Base-by-base conservation (phyloP, 2,329 filamentous ascomycete species). In the Xylaria sp. region DNA sequence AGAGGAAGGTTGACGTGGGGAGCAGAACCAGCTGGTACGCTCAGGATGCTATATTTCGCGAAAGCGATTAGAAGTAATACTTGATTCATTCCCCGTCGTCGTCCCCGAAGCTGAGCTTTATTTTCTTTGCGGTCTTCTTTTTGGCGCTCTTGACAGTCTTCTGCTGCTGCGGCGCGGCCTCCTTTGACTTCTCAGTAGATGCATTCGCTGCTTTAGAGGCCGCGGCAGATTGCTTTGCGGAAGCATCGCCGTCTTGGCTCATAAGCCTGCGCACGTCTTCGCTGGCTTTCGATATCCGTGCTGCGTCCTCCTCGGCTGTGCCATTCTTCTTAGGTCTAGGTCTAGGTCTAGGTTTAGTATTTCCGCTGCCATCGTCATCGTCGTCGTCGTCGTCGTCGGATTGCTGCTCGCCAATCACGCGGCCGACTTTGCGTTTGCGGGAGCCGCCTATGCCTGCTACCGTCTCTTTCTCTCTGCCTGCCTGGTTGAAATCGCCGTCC, bases 81-180 rank as follows among this genome's bases (percentile, higher is more conserved):
- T 23, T 43, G 40, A 17, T 63, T 72, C 68, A 70, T 25, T 72
- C 72, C 19, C 76, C 80, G 35, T 87, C 84, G 17, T 87, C 84
- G 23, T 89, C 84, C 25, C 85, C 85, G 72, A 90, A 90, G 74
- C 87, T 90, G 47, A 90, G 78, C 77, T 89, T 89, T 63, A 90
- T 85, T 78, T 89, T 89, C 75, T 86, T 86, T 4, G 79, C 77
- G 75, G 84, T 84, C 73, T 87, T 87, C 73, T 82, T 84, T 7
- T 68, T 67, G 50, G 58, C 19, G 53, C 56, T 23, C 12, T 58
- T 63, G 35, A 55, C 12, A 1, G 31, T 54, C n/a, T 58, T 59
- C 28, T 56, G 42, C 21, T 67, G 69, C 57, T n/a, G n/a, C n/a
- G n/a, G n/a, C n/a, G n/a, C n/a, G n/a, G 35, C 43, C 23, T 21